Base-by-base conservation (phyloP, 495 filamentous ascomycete species). In the Rhypophila decipiens region DNA sequence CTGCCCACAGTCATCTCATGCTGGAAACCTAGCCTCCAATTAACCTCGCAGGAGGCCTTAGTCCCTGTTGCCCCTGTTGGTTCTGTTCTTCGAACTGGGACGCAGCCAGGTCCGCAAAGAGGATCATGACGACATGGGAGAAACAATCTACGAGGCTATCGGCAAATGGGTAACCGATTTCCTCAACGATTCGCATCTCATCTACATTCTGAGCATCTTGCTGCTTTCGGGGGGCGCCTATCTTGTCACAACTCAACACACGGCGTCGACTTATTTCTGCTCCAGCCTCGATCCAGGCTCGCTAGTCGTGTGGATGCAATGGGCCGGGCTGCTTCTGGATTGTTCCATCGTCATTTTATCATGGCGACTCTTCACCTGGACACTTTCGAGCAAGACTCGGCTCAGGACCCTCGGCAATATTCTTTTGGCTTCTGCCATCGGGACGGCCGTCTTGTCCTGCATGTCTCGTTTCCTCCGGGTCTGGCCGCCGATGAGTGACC, bases 351-450 rank as follows among this genome's bases (percentile, higher is more conserved):
- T 65, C 42, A 52, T 71, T 18, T 47, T 70, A 18, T 18, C 54
- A 4, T 74, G 71, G 71, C 66, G 71, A 12, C 59, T 73, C 10
- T 57, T 76, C n/a, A 67, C 69, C 33, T 73, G 70, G 70, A 52
- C 65, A 5, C 55, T 70, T 33, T 71, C 71, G 1, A 70, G 67
- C 18, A 70, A 64, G 40, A 55, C 50, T 29, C 65, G 69, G 4
- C 55, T 76, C 21, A 63, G 55, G 31, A 67, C 60, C 7, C 51
- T 75, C 12, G 59, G 65, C 20, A 53, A 46, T n/a, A 64, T 73
- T 11, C 41, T 72, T 22, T 17, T 68, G 15, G 47, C 52, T 31
- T 52, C 56, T 4, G 41, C 53, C 2, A n/a, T 59, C 12, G 58
- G 55, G 27, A 49, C 49, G 11, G 53, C 38, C 2, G 21, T 61